Evolutionary conservation across 495 filamentous ascomycete species (phyloP), one percentile per base, ranked within the genome.

Genomic region (Penicillium atrosanguineum): DNA sequence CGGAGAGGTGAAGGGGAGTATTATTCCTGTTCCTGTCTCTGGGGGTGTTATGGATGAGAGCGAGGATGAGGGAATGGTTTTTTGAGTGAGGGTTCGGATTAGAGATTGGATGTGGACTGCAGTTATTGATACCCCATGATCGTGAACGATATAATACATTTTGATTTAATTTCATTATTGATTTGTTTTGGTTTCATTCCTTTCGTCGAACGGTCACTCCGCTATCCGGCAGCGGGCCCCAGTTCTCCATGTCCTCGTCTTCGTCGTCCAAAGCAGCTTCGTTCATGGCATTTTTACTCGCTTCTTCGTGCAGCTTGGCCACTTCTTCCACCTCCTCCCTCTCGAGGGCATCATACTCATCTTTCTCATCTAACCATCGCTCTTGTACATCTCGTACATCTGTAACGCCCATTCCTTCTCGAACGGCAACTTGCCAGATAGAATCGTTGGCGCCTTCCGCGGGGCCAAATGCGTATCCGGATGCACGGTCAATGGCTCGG

Each of bases 361-460:
- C 94, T 64, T 90, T 92, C 29, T 84, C 74, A 70, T 96, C 91
- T 9, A 98, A 64, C 94, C 94, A 98, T 61, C 94, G 75, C 72
- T 98, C 94, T 69, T 98, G 91, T 57, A 97, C 83, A 71, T 98
- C 94, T 43, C 82, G 74, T 3, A 89, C 82, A 66, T 94, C 89
- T 82, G 92, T 85, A 52, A 82, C 76, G 15, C 86, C 84, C 51
- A 85, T 74, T 25, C 90, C 90, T 55, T 96, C 90, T 19, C 92
- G 83, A 79, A 97, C 92, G 1, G 94, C 91, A 41, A 97, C 82
- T 64, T 94, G 87, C 94, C 94, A 98, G 16, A 97, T 79, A 23
- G 83, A 87, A 68, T 98, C 94, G 60, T 97, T 96, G 44, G 91
- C 87, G 0, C 91, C 94, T 68, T 96, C 91, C 3, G 89, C 87